phyloP scores from a whole-genome alignment of 352 stramenopile genomes.

The Phytophthora hibernalis region DNA sequence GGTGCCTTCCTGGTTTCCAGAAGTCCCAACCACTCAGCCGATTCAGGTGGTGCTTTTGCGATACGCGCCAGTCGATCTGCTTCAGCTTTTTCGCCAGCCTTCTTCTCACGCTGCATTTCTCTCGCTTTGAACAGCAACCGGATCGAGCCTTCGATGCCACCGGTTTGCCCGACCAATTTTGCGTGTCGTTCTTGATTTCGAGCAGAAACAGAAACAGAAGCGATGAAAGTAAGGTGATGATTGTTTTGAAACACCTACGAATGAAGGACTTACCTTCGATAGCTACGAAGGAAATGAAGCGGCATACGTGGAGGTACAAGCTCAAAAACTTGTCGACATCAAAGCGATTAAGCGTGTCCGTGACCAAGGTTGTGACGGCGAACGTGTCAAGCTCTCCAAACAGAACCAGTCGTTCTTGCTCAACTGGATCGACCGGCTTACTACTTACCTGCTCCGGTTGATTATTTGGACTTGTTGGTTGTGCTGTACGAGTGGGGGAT shows the following conservation, averaged over 20 bases:
- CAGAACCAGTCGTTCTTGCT: slow-evolving; percentile 33
- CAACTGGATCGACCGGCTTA: slow-evolving; percentile 13
- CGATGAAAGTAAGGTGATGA: slow-evolving; percentile 8
- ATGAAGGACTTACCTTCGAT: slow-evolving; percentile 42
- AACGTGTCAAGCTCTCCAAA: slow-evolving; percentile 57
- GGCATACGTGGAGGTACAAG: slow-evolving; percentile 66
- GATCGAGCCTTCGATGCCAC: slow-evolving; percentile 69
- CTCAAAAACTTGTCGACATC: slow-evolving; percentile 62
- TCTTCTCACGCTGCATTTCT: slow-evolving; percentile 64
- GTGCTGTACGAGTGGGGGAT: slow-evolving; percentile 12
- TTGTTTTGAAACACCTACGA: background rate
- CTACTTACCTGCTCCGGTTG: slow-evolving; percentile 3
- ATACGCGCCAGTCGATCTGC: slow-evolving; percentile 35
- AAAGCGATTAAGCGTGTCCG: slow-evolving; percentile 54
- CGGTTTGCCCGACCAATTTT: slow-evolving; percentile 66
- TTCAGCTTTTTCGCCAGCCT: slow-evolving; percentile 45
- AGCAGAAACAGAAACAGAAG: background rate
- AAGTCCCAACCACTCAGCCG: slow-evolving; percentile 47
- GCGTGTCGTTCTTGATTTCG: slow-evolving; percentile 51
- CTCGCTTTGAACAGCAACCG: slow-evolving; percentile 64
- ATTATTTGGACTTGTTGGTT: slow-evolving; percentile 12
- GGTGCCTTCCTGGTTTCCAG: slow-evolving; percentile 41
- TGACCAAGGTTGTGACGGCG: slow-evolving; percentile 45
- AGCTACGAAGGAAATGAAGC: slow-evolving; percentile 70
- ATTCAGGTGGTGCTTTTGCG: slow-evolving; percentile 31